These are phyloP conservation scores for Cyclocybe aegerita DNA, from an alignment of 768 basidiomycete species.

Conservation along the genomic window DNA sequence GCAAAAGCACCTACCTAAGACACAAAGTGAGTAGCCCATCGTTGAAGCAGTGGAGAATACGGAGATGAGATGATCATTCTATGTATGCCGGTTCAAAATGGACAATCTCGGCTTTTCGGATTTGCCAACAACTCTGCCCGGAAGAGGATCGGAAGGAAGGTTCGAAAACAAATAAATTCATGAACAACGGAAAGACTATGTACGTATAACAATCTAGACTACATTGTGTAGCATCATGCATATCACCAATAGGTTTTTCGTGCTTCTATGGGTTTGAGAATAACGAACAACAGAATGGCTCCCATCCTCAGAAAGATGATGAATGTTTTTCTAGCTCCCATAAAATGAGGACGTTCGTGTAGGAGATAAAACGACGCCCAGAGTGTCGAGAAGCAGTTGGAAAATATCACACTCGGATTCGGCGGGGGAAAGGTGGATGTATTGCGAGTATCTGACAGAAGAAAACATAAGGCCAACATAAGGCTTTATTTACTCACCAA, in stretches of 20 bases:
- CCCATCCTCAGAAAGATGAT: slow-evolving; percentile 18
- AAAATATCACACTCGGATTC: neutral
- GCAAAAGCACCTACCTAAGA: slow-evolving; percentile 56
- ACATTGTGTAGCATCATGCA: neutral
- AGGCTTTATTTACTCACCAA: neutral
- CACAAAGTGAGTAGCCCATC: slow-evolving; percentile 94
- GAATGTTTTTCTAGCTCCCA: slow-evolving; percentile 68
- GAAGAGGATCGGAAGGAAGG: neutral
- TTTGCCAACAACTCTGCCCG: neutral
- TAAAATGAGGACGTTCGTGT: slow-evolving; percentile 97
- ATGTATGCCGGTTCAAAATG: neutral
- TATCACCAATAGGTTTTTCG: neutral
- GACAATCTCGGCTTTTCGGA: too few species aligned
- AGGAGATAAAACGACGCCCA: slow-evolving; percentile 70
- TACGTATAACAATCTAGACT: neutral
- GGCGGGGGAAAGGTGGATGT: too few species aligned
- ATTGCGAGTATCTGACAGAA: too few species aligned
- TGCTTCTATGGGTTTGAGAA: neutral
- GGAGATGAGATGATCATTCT: slow-evolving; percentile 5
- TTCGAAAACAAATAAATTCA: neutral
- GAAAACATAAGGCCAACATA: too few species aligned
- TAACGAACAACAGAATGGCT: slow-evolving; percentile 13
- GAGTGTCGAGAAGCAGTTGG: slow-evolving; percentile 89
- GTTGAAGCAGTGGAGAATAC: slow-evolving; percentile 3
- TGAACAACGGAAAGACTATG: neutral